phyloP scores from a whole-genome alignment of 306 rosid species.

The Fragaria vesca region DNA sequence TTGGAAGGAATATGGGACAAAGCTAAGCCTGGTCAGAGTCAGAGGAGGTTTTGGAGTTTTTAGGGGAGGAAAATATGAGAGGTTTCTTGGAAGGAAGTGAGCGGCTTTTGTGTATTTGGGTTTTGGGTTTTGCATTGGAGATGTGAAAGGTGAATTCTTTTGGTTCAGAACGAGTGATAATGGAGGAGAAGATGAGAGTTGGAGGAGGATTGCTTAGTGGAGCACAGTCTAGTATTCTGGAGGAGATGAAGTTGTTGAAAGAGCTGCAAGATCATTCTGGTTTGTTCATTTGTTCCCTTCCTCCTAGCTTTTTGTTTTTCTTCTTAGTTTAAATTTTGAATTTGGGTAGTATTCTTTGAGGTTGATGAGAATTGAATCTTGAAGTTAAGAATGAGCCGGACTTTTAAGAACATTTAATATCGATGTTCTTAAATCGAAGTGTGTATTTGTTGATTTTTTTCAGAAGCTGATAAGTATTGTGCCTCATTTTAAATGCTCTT shows the following conservation, averaged over 20 bases:
- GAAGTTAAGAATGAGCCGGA: not conserved
- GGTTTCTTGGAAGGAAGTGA: slow-evolving; percentile 10
- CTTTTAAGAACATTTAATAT: not conserved
- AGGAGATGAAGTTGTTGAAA: slow-evolving; percentile 83
- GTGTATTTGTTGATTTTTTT: not conserved
- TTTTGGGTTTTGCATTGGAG: slow-evolving; percentile 31
- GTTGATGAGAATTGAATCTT: slow-evolving; percentile 5
- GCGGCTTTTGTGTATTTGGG: slow-evolving; percentile 9
- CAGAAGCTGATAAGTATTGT: not conserved
- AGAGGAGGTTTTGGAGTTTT: slow-evolving; percentile 21
- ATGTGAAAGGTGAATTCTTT: slow-evolving; percentile 38
- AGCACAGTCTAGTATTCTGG: slow-evolving; percentile 48
- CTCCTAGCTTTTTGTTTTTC: not conserved
- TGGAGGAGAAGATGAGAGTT: slow-evolving; percentile 62
- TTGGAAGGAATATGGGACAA: not conserved
- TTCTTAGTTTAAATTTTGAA: not conserved
- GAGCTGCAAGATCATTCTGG: slow-evolving; percentile 94
- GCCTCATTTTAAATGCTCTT: not conserved
- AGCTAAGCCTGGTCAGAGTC: not conserved
- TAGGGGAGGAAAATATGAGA: slow-evolving; percentile 7
- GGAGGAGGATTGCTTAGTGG: slow-evolving; percentile 48
- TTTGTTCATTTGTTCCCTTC: slow-evolving; percentile 22
- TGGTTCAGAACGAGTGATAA: slow-evolving; percentile 18
- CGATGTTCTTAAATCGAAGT: not conserved
- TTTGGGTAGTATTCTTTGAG: not conserved